Evolutionary conservation across 1,284 basidiomycete genomes (phyloP).

Genomic region (Irpex rosettiformis): DNA sequence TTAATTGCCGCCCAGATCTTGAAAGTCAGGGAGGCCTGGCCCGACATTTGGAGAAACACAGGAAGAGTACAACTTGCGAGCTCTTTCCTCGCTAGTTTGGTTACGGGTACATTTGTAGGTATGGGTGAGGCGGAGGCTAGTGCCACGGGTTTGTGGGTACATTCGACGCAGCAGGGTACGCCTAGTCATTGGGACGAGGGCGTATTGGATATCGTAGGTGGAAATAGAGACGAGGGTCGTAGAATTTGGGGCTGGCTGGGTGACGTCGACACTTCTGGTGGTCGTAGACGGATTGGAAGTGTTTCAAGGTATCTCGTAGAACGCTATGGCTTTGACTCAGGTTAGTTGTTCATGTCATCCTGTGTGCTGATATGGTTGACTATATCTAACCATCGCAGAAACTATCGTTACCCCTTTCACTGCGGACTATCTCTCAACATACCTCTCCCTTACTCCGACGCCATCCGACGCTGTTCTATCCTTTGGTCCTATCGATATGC

Average conservation of each 20-base stretch:
- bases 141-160: constrained; percentile 72
- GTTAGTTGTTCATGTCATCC: constrained; percentile 31
- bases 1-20: constrained; percentile 66
- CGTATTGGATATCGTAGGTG: constrained; percentile 72
- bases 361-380: not conserved
- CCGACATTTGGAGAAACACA: constrained; percentile 70
- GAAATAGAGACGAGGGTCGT: constrained; percentile 66
- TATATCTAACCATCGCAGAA: constrained; percentile 37
- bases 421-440: constrained; percentile 67
- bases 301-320: constrained; percentile 74
- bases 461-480: constrained; percentile 67
- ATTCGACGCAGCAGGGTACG: constrained; percentile 31
- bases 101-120: constrained; percentile 67
- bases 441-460: constrained; percentile 71
- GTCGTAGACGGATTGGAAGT: constrained; percentile 59
- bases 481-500: constrained; percentile 75
- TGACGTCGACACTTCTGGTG: constrained; percentile 59
- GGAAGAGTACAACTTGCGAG: constrained; percentile 69
- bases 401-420: constrained; percentile 74
- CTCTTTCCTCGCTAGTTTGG: constrained; percentile 66
- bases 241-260: constrained; percentile 71
- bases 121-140: constrained; percentile 76
- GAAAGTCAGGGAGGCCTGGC: constrained; percentile 69
- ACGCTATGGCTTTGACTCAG: constrained; percentile 75
- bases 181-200: constrained; percentile 74